Evolutionary conservation across 768 basidiomycete species (phyloP).

Genomic region (Podaxis sp.): DNA sequence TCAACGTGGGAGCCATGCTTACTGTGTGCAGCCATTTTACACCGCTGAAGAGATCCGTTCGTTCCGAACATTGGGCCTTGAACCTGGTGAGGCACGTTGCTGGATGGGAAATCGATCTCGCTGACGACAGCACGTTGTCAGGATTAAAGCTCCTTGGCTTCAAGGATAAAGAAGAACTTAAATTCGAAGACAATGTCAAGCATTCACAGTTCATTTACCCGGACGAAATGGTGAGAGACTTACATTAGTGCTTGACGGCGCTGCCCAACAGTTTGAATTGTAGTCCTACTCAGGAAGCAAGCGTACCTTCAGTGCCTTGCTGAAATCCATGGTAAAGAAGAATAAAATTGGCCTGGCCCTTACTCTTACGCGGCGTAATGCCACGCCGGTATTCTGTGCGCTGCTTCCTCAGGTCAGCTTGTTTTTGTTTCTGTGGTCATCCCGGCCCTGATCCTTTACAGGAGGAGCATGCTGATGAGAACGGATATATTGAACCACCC

Average conservation of each 20-base stretch:
- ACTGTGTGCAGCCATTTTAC: constrained; percentile 63
- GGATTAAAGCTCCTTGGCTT: constrained; percentile 93
- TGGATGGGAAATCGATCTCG: neutral
- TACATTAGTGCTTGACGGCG: neutral
- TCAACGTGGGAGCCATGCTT: constrained; percentile 2
- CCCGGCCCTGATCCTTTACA: constrained; percentile 23
- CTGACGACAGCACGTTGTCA: constrained; percentile 19
- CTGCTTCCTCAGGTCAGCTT: constrained; percentile 75
- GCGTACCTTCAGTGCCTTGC: constrained; percentile 83
- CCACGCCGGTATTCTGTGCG: constrained; percentile 76
- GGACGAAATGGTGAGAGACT: constrained; percentile 67
- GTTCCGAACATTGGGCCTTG: constrained; percentile 76
- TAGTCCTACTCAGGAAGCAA: constrained; percentile 86
- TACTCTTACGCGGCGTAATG: constrained; percentile 62
- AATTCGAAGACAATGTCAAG: constrained; percentile 87
- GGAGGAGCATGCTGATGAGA: constrained; percentile 67
- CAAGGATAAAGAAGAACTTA: constrained; percentile 64
- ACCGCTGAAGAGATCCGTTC: constrained; percentile 77
- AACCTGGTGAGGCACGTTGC: constrained; percentile 52
- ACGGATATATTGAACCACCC: constrained; percentile 77
- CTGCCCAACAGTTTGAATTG: constrained; percentile 11
- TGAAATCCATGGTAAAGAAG: constrained; percentile 79
- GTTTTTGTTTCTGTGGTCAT: neutral
- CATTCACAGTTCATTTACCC: constrained; percentile 92
- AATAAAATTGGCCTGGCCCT: constrained; percentile 79